Evolutionary conservation across 345 rosid species (phyloP), one percentile per base, ranked within the genome.

Genomic region (Lumnitzera littorea): DNA sequence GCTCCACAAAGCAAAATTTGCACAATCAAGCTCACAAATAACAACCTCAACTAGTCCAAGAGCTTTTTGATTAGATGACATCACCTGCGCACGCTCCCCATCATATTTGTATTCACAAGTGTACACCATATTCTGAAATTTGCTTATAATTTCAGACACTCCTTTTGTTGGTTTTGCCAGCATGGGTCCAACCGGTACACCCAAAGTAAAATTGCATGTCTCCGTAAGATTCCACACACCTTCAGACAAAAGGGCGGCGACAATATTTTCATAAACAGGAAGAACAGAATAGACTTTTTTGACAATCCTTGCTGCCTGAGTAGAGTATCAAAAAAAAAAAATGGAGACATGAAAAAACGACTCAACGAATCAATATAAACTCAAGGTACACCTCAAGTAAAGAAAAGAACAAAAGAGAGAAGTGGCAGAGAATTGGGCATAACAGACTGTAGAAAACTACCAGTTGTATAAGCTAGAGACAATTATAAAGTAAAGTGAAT

Each of bases 71-170:
- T 36, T 5, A 36, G 43, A 36, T 36, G 43, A 64, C 3, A 63
- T 72, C 72, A 88, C 99, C 92, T 94, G 99, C 57, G 99, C 99
- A 67, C 97, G 91, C 64, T 88, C 99, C 60, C 99, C 97, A 69
- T 94, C 99, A 61, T 94, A 90, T 65, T 94, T 94, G 80, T 90
- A 94, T 62, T 94, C 97, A 66, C 92, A 90, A 24, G 96, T 74
- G 65, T 77, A 94, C 58, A 80, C 86, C 48, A 59, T 84, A 76
- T 84, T 80, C 77, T 88, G 95, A 74, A 94, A 94, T 76, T 88
- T 94, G 62, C 84, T 72, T 57, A 84, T 64, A 67, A 94, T 90
- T 76, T 90, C 97, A 31, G 82, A 77, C 15, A 94, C 89, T 53
- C 83, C 91, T 73, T 86, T 90, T 52, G 92, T 82, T 67, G 95